Percentiles rank a stretch among this genome's conserved stretches.
These are phyloP conservation scores for Martensiomyces pterosporus DNA, from an alignment of 192 early-diverging fungal species.

Conservation along the genomic window DNA sequence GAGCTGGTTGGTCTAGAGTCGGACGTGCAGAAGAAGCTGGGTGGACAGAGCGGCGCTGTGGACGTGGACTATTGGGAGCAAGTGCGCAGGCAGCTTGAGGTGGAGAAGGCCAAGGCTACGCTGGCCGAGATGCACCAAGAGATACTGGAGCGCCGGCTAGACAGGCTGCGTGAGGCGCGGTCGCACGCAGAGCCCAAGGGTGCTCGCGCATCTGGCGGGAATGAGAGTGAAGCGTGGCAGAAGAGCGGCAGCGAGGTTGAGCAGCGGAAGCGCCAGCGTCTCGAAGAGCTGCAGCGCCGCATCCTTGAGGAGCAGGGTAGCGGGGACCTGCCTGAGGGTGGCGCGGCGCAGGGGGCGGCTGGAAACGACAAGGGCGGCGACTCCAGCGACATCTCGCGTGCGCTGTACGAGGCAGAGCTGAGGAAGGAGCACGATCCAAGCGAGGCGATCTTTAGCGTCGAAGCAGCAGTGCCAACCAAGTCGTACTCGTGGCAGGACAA, in stretches of 20 bases:
- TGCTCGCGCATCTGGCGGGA: slow-evolving; percentile 22
- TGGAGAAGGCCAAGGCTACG: slow-evolving; percentile 74
- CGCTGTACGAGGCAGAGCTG: slow-evolving; percentile 68
- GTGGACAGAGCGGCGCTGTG: slow-evolving; percentile 55
- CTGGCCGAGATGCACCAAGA: slow-evolving; percentile 73
- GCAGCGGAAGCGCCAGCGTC: slow-evolving; percentile 49
- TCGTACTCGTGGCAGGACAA: slow-evolving; percentile 88
- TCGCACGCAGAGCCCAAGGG: too few species aligned
- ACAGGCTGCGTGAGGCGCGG: slow-evolving; percentile 63
- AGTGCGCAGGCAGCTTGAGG: slow-evolving; percentile 65
- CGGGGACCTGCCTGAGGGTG: too few species aligned
- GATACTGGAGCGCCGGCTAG: slow-evolving; percentile 67
- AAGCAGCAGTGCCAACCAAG: slow-evolving; percentile 56
- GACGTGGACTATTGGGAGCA: slow-evolving; percentile 97
- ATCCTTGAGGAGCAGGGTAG: slow-evolving; percentile 42
- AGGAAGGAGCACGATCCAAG: slow-evolving; percentile 72
- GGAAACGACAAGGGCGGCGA: background rate
- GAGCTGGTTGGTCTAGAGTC: slow-evolving; percentile 70
- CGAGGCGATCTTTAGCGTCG: slow-evolving; percentile 76
- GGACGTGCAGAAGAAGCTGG: slow-evolving; percentile 73
- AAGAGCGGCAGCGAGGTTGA: slow-evolving; percentile 50
- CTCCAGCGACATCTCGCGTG: slow-evolving; percentile 10
- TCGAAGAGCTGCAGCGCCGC: slow-evolving; percentile 40
- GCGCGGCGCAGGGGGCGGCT: too few species aligned
- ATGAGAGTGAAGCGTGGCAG: too few species aligned